Conservation (phyloP, 257 asterid species). For the Penstemon eatonii region DNA sequence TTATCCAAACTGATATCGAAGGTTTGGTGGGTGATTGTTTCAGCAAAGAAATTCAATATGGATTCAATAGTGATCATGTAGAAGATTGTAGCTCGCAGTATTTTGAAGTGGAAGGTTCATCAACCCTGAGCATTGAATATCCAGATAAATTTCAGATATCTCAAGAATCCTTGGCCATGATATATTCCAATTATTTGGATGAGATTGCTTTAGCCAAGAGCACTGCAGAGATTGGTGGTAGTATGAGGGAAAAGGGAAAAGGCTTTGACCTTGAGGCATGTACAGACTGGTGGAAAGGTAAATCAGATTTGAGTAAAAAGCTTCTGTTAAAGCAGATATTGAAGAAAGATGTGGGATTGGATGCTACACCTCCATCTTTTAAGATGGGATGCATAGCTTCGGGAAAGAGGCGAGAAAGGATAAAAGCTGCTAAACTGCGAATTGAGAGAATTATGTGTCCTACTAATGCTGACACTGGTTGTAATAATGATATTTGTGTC, state of each 20-base stretch:
- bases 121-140: constrained; percentile 23
- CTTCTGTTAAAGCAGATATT: constrained; percentile 60
- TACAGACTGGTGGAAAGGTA: constrained; percentile 84
- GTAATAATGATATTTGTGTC: constrained; percentile 15
- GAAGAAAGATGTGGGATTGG: constrained; percentile 75
- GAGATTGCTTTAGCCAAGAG: constrained; percentile 45
- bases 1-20: constrained; percentile 43
- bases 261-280: constrained; percentile 35
- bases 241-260: constrained; percentile 32
- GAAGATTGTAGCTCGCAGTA: constrained; percentile 44
- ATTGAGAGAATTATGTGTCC: constrained; percentile 65
- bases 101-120: constrained; percentile 37
- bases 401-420: constrained; percentile 61
- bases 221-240: constrained; percentile 29
- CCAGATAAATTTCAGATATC: constrained; percentile 53
- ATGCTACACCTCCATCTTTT: constrained; percentile 71
- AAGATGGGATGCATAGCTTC: constrained; percentile 44
- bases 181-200: constrained; percentile 55
- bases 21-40: constrained; percentile 56
- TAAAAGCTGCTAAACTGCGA: constrained; percentile 68
- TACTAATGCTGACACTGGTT: constrained; percentile 18
- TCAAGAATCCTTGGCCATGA: constrained; percentile 53
- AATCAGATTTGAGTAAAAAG: constrained; percentile 77
- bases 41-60: constrained; percentile 31
- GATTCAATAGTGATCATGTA: constrained; percentile 22